phyloP scores from a whole-genome alignment of 805 yeast genomes.

The Cyberlindnera galapagoensis region DNA sequence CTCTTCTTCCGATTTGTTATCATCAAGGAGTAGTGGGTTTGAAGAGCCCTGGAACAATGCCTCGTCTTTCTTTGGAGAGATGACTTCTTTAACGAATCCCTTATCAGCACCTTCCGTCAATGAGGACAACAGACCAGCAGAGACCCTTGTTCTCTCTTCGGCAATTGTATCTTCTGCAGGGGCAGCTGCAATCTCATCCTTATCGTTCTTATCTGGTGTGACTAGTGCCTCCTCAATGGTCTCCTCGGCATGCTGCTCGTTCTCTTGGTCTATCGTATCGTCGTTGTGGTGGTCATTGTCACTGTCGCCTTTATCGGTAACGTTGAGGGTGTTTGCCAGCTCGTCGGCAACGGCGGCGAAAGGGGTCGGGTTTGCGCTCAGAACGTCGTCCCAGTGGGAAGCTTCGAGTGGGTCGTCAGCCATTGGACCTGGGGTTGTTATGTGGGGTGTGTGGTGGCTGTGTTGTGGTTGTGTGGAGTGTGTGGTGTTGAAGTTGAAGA shows the following conservation, averaged over 20 bases:
- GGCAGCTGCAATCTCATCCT: background rate
- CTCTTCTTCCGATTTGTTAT: constrained; percentile 5
- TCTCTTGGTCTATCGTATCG: constrained; percentile 1
- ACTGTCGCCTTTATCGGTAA: constrained; percentile 6
- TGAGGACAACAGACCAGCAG: constrained; percentile 32
- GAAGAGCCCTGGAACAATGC: constrained; percentile 28
- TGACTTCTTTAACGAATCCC: constrained; percentile 13
- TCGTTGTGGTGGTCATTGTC: constrained; percentile 1
- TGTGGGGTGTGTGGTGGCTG: background rate
- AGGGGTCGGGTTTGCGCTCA: constrained; percentile 29
- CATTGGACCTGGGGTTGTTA: constrained; percentile 5
- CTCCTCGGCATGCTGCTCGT: constrained; percentile 9
- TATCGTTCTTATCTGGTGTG: background rate
- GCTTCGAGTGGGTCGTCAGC: constrained; percentile 41
- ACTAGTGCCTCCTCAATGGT: too few species aligned
- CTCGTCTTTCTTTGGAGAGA: constrained; percentile 25
- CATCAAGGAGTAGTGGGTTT: constrained; percentile 8
- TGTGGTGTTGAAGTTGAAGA: background rate
- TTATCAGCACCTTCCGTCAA: constrained; percentile 33
- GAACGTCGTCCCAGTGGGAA: constrained; percentile 56
- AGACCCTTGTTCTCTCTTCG: constrained; percentile 9
- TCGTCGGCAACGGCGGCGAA: constrained; percentile 14
- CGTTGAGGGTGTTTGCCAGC: constrained; percentile 15
- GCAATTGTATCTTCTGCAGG: constrained; percentile 3
- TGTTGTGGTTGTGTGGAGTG: too few species aligned